Percentiles rank a stretch among this genome's conserved stretches.
Conservation (phyloP, 2,329 filamentous ascomycete species). For the Endoconidiophora polonica region DNA sequence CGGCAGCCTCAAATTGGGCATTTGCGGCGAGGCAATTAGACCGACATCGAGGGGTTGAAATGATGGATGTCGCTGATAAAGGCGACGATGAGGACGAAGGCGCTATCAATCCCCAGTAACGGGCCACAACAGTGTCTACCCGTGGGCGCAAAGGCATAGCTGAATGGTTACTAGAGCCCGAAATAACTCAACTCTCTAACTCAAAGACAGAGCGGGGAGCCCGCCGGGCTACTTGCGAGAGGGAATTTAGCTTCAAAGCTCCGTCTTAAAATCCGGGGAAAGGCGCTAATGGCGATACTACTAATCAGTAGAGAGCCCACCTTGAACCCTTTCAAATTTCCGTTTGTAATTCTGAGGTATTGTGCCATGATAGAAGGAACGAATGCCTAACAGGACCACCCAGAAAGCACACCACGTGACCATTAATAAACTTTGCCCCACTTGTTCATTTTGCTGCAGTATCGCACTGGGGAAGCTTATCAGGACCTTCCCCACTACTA, state of each 20-base stretch:
- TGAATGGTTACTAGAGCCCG: not conserved
- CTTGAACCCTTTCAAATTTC: no score
- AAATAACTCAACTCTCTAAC: no score
- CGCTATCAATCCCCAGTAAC: not conserved
- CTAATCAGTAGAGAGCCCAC: no score
- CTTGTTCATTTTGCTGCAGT: no score
- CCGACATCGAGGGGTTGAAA: no score
- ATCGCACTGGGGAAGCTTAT: no score
- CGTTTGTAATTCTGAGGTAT: not conserved
- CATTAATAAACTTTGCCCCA: no score
- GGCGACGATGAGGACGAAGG: no score
- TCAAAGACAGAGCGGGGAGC: no score
- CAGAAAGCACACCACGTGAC: not conserved
- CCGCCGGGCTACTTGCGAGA: not conserved
- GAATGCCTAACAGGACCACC: not conserved
- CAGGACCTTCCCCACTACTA: no score
- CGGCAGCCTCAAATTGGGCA: not conserved
- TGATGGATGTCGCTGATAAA: no score
- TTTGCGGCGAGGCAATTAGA: not conserved
- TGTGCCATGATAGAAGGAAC: not conserved
- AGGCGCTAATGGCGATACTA: not conserved
- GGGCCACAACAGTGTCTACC: not conserved
- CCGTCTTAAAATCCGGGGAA: not conserved
- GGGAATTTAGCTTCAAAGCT: not conserved
- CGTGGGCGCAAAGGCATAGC: slow-evolving; percentile 4